Evolutionary conservation across 768 basidiomycete genomes (phyloP), one percentile per base, ranked within the genome.

Genomic region (Amanita inopinata): DNA sequence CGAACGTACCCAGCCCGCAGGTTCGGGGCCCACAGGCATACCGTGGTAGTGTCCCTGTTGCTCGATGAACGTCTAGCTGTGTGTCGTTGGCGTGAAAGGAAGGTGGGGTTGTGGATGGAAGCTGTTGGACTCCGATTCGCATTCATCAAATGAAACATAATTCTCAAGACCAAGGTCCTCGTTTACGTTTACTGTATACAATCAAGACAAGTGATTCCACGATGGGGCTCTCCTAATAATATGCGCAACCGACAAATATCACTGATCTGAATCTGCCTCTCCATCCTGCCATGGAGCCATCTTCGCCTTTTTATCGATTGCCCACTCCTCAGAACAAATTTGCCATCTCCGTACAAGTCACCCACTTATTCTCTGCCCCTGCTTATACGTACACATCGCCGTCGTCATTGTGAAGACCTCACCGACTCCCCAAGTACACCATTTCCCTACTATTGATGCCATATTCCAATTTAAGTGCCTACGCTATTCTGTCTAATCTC

Each of bases 11-110:
- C 39, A 45, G 18, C 43, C 46, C 40, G 23, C 53, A 59, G 43
- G 50, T 48, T 15, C 49, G 55, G 32, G 61, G 54, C 6, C 60
- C 61, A 31, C 58, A 53, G 5, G 55, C 54, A 14, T 66, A 67
- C 40, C 65, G 69, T 38, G 63, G 64, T 6, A 61, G 63, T 40
- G 63, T 55, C 2, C 56, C 65, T 41, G 64, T 61, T 28, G 57
- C 51, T 27, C 58, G 66, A 50, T 66, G 61, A 69, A 33, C 14
- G 38, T 15, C 31, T 4, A 19, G 34, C 17, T 19, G 10, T 41
- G 14, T 43, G 32, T 27, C n/a, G n/a, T 28, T n/a, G 27, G 7
- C n/a, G 24, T 22, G 35, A 23, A 19, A 24, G 38, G 38, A 18
- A 39, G 23, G 24, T 39, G 27, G 27, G 27, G 7, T 7, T 28